Percentiles rank a stretch among this genome's conserved stretches.
Conservation (phyloP, 768 basidiomycete species). For the Trametes sanguinea region DNA sequence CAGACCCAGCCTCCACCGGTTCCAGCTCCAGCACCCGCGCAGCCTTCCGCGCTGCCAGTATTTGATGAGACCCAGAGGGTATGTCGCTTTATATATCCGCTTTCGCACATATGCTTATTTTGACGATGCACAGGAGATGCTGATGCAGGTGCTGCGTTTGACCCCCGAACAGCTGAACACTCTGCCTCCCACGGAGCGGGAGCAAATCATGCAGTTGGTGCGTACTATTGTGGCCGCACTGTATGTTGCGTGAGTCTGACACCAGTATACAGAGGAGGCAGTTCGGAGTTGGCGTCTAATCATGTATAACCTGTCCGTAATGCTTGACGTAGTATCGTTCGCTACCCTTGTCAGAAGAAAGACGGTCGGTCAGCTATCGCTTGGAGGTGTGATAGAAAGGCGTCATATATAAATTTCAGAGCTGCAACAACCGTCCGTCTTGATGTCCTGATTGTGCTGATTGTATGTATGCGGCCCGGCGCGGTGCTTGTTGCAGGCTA, state of each 20-base stretch:
- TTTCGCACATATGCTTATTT: not conserved
- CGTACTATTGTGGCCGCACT: conserved; percentile 16
- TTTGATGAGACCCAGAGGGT: conserved; percentile 58
- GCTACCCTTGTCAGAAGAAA: too few relatives aligned
- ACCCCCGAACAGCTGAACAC: conserved; percentile 82
- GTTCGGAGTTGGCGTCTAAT: conserved; percentile 8
- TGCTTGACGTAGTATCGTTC: too few relatives aligned
- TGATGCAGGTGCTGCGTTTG: conserved; percentile 83
- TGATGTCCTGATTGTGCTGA: too few relatives aligned
- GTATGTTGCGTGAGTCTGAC: not conserved
- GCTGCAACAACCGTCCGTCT: too few relatives aligned
- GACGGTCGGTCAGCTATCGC: too few relatives aligned
- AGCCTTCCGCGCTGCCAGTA: conserved; percentile 22
- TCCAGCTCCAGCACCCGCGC: conserved; percentile 36
- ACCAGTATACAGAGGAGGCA: conserved; percentile 9
- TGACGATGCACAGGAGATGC: conserved; percentile 58
- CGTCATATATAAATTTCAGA: too few relatives aligned
- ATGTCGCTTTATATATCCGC: conserved; percentile 4
- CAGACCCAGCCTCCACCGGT: conserved; percentile 33
- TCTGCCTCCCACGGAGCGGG: conserved; percentile 75
- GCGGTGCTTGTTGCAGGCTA: not conserved
- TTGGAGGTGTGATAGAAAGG: too few relatives aligned
- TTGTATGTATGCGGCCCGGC: not conserved
- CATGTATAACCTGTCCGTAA: not conserved
- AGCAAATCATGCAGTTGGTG: conserved; percentile 81